A percentile compares a stretch with the other conserved stretches of the same genome.
Evolutionary conservation across 306 rosid genomes (phyloP).

Genomic region (Cotoneaster glaucophyllus): DNA sequence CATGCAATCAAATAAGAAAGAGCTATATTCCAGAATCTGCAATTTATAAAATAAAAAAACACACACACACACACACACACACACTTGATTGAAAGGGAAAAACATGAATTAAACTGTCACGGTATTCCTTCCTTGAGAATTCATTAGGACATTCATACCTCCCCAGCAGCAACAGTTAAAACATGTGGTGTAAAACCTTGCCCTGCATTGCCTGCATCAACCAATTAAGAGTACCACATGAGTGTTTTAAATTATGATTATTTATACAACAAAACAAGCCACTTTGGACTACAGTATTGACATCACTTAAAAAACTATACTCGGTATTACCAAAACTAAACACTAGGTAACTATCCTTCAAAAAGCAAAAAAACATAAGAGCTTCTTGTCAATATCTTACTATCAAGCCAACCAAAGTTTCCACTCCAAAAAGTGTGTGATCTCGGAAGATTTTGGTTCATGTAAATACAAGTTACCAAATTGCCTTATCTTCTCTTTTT

Average conservation of each 20-base stretch:
- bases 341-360: neutral
- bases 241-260: slow-evolving; percentile 8
- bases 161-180: slow-evolving; percentile 69
- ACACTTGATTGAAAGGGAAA: neutral
- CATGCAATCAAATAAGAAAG: neutral
- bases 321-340: neutral
- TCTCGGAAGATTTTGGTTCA: neutral
- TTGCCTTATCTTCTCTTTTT: neutral
- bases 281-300: neutral
- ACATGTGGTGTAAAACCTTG: slow-evolving; percentile 85
- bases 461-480: neutral
- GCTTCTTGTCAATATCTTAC: neutral
- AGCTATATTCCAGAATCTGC: neutral
- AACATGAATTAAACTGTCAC: neutral
- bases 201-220: slow-evolving; percentile 73
- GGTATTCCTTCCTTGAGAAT: neutral
- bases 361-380: neutral
- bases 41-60: neutral
- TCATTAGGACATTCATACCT: slow-evolving; percentile 48
- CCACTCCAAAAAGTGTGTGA: neutral
- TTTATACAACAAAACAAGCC: neutral
- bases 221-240: slow-evolving; percentile 18
- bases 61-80: no score
- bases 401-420: neutral
- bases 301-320: neutral